Evolutionary conservation across 441 rosid species (phyloP).

Genomic region (Populus hybrid): DNA sequence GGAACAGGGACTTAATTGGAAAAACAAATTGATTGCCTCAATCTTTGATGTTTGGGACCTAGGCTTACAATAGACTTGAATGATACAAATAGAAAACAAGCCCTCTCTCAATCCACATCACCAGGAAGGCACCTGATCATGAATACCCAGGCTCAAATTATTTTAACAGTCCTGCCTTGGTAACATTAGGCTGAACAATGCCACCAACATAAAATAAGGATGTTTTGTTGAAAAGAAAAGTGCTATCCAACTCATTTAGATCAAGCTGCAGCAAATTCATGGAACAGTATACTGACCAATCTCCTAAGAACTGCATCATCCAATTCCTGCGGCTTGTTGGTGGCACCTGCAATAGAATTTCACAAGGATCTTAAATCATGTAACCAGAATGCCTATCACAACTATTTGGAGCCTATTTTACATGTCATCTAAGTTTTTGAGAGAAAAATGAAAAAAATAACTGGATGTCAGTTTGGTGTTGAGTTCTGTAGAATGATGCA

Average conservation of each 20-base stretch:
- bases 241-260: neutral
- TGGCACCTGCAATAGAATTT: conserved; percentile 65
- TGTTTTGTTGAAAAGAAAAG: neutral
- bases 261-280: neutral
- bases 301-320: conserved; percentile 96
- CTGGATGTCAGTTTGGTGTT: neutral
- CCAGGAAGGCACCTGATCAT: neutral
- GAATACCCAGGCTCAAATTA: neutral
- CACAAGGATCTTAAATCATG: neutral
- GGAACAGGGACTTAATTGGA: neutral
- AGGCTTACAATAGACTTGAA: neutral
- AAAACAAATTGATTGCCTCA: neutral
- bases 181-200: neutral
- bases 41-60: neutral
- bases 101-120: neutral
- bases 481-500: neutral
- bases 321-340: conserved; percentile 94
- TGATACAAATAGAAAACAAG: neutral
- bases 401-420: neutral
- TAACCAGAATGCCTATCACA: neutral
- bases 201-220: neutral
- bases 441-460: neutral
- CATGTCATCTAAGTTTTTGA: neutral
- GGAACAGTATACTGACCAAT: conserved; percentile 51
- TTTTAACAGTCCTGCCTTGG: neutral